Evolutionary conservation across 345 rosid species (phyloP).

Genomic region (Linum lewisii): DNA sequence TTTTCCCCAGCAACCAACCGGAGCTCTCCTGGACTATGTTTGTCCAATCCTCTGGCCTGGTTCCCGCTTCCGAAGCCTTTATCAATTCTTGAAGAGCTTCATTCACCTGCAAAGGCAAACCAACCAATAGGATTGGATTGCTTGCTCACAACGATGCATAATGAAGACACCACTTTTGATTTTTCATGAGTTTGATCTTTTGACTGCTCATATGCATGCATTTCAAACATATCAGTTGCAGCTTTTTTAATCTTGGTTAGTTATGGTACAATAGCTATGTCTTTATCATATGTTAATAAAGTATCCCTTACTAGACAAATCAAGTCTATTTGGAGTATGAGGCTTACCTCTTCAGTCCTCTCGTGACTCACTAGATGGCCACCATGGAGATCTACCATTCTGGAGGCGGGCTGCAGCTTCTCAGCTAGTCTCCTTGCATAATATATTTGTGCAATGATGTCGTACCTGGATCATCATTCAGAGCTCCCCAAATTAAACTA

Average conservation of each 20-base stretch:
- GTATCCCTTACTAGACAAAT: not conserved
- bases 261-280: not conserved
- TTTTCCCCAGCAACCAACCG: conserved; percentile 37
- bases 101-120: conserved; percentile 60
- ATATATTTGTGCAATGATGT: conserved; percentile 83
- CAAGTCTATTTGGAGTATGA: not conserved
- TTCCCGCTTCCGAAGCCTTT: conserved; percentile 46
- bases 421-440: conserved; percentile 78
- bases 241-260: not conserved
- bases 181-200: too few species aligned
- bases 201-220: not conserved
- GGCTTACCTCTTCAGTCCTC: conserved; percentile 72
- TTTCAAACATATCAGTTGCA: not conserved
- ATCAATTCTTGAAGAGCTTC: conserved; percentile 67
- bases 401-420: conserved; percentile 71
- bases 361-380: conserved; percentile 97
- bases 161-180: too few species aligned
- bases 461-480: conserved; percentile 45
- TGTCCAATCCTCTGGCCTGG: conserved; percentile 61
- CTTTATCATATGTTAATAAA: not conserved
- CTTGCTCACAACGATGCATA: too few species aligned
- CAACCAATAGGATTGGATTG: not conserved
- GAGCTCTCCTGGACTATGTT: conserved; percentile 36
- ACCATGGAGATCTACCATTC: conserved; percentile 91
- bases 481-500: conserved; percentile 14